These are phyloP conservation scores for Veloporphyrellus conicus DNA, from an alignment of 1,284 basidiomycete species.

Conservation along the genomic window DNA sequence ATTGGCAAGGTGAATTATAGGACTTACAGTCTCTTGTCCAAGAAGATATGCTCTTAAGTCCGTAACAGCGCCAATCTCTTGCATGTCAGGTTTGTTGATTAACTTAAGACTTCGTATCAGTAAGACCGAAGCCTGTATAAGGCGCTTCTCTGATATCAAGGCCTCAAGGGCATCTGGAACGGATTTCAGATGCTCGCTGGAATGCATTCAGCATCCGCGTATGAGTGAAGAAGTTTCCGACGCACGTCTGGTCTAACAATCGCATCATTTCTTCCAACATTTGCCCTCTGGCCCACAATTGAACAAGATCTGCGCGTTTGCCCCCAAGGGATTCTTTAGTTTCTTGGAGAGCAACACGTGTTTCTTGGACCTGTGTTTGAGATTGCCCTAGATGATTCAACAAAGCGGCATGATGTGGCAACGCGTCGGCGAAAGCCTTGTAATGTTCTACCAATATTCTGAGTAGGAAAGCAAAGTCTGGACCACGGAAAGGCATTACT, in stretches of 20 bases:
- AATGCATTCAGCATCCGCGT: constrained; percentile 10
- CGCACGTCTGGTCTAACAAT: constrained; percentile 87
- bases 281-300: constrained; percentile 79
- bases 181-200: constrained; percentile 83
- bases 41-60: constrained; percentile 86
- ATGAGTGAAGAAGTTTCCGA: constrained; percentile 9
- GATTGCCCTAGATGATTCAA: constrained; percentile 66
- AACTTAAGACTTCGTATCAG: constrained; percentile 86
- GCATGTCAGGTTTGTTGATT: constrained; percentile 88
- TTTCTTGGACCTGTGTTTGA: constrained; percentile 68
- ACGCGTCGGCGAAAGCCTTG: constrained; percentile 84
- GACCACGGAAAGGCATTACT: constrained; percentile 30
- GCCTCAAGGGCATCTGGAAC: constrained; percentile 91
- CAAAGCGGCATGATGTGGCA: constrained; percentile 82
- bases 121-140: constrained; percentile 85
- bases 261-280: constrained; percentile 87
- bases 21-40: constrained; percentile 79
- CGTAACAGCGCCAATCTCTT: constrained; percentile 88
- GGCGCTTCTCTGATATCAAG: constrained; percentile 92
- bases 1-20: neutral
- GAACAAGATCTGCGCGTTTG: constrained; percentile 80
- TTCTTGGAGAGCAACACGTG: constrained; percentile 72
- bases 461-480: constrained; percentile 5
- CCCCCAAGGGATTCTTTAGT: constrained; percentile 74
- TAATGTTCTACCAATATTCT: constrained; percentile 62